A percentile compares a stretch with the other conserved stretches of the same genome.
These are phyloP conservation scores for Huntiella abstrusa DNA, from an alignment of 2,329 filamentous ascomycete species.

Conservation along the genomic window DNA sequence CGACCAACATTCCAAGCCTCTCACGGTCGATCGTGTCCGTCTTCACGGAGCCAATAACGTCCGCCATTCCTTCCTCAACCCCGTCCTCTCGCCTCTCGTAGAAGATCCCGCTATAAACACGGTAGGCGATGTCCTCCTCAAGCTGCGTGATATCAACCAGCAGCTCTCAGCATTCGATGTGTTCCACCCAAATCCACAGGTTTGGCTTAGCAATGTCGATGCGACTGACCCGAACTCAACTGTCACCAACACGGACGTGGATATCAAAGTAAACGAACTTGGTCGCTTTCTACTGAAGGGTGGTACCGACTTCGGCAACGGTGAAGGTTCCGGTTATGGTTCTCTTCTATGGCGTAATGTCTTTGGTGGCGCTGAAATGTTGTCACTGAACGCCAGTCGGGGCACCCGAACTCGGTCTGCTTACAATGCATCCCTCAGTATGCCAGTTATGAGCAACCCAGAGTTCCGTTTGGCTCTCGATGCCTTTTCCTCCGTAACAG, in stretches of 20 bases:
- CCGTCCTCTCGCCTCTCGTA: slow-evolving; percentile 60
- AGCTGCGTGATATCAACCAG: slow-evolving; percentile 49
- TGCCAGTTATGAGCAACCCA: slow-evolving; percentile 69
- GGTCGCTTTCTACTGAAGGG: slow-evolving; percentile 77
- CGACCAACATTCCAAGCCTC: slow-evolving; percentile 69
- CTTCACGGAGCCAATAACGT: slow-evolving; percentile 71
- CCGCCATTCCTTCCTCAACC: slow-evolving; percentile 65
- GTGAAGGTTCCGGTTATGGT: slow-evolving; percentile 83
- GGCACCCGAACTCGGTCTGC: slow-evolving; percentile 83
- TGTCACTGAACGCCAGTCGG: slow-evolving; percentile 71
- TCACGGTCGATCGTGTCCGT: slow-evolving; percentile 46
- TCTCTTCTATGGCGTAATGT: slow-evolving; percentile 79
- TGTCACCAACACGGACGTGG: slow-evolving; percentile 63
- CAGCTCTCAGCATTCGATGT: slow-evolving; percentile 66
- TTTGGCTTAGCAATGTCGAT: slow-evolving; percentile 63
- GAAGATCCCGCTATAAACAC: slow-evolving; percentile 44
- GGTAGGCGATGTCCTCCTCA: slow-evolving; percentile 57
- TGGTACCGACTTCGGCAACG: slow-evolving; percentile 82
- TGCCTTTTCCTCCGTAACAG: slow-evolving; percentile 61
- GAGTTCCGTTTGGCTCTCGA: slow-evolving; percentile 64
- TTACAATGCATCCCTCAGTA: slow-evolving; percentile 71
- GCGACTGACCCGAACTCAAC: slow-evolving; percentile 45
- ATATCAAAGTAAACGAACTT: slow-evolving; percentile 66
- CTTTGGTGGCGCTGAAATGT: slow-evolving; percentile 78
- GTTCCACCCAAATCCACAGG: slow-evolving; percentile 63